Percentiles rank a stretch among this genome's conserved stretches.
Evolutionary conservation across 2,329 filamentous ascomycete species (phyloP).

Genomic region (Talaromyces atroroseus): DNA sequence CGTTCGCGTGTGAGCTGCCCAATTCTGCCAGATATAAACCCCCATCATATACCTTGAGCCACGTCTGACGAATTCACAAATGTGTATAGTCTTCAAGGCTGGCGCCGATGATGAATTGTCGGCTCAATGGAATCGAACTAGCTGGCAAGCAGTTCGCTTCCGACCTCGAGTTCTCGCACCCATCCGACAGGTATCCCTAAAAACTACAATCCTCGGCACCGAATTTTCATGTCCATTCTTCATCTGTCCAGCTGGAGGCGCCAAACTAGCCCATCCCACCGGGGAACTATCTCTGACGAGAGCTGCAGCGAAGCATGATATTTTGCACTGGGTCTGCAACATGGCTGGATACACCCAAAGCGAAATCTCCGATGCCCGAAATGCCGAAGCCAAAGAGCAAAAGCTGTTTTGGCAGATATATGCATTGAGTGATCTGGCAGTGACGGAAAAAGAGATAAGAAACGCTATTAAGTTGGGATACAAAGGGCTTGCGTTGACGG

Average conservation of each 20-base stretch:
- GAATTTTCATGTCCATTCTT: background rate
- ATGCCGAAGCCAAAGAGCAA: background rate
- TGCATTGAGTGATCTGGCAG: background rate
- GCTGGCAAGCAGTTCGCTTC: conserved; percentile 21
- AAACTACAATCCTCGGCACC: background rate
- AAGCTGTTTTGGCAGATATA: conserved; percentile 2
- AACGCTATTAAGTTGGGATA: background rate
- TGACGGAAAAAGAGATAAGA: background rate
- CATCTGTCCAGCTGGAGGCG: background rate
- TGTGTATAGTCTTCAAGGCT: background rate
- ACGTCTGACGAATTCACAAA: background rate
- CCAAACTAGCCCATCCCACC: background rate
- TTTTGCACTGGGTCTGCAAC: conserved; percentile 10
- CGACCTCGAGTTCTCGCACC: conserved; percentile 43
- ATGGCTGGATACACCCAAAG: background rate
- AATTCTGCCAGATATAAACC: background rate
- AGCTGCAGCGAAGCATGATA: conserved; percentile 31
- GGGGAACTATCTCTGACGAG: background rate
- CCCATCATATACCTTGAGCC: background rate
- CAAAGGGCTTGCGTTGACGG: conserved; percentile 20
- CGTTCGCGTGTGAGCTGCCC: background rate
- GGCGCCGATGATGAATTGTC: background rate
- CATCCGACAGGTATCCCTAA: conserved; percentile 25
- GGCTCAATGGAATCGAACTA: background rate
- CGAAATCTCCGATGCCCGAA: background rate